These are phyloP conservation scores for Chrysoporthe cubensis DNA, from an alignment of 2,329 filamentous ascomycete genomes.

Conservation along the genomic window DNA sequence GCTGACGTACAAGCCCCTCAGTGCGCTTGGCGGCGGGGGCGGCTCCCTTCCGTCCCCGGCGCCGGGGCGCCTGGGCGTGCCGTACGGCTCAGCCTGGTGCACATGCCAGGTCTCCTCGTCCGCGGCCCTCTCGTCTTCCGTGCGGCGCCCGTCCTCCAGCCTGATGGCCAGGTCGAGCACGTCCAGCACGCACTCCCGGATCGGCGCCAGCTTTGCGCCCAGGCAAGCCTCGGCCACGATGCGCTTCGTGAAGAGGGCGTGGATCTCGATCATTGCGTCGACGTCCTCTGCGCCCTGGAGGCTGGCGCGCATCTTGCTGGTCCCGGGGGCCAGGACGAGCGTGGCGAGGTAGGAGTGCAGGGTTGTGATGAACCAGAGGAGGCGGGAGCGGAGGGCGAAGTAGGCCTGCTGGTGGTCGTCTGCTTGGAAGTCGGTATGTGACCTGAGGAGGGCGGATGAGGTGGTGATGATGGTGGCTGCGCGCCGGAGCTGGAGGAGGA, in stretches of 20 bases:
- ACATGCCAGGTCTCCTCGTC: conserved; percentile 30
- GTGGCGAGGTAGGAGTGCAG: conserved; percentile 77
- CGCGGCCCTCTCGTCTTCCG: conserved; percentile 43
- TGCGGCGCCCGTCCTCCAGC: conserved; percentile 64
- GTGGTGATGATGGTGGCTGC: conserved; percentile 70
- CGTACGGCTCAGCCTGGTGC: conserved; percentile 19
- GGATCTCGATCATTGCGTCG: conserved; percentile 77
- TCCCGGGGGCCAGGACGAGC: conserved; percentile 68
- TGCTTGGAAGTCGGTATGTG: conserved; percentile 47
- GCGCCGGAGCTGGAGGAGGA: conserved; percentile 78
- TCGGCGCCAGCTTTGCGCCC: conserved; percentile 67
- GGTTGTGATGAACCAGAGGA: conserved; percentile 78
- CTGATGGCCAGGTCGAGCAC: conserved; percentile 75
- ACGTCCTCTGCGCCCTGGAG: conserved; percentile 71
- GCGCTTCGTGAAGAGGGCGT: conserved; percentile 64
- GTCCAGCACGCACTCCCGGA: conserved; percentile 73
- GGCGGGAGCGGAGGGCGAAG: conserved; percentile 66
- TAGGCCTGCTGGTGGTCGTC: conserved; percentile 53
- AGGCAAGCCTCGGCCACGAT: conserved; percentile 73
- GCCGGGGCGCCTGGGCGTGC: conserved; percentile 15
- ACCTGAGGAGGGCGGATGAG: conserved; percentile 55
- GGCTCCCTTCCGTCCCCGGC: conserved; percentile 34
- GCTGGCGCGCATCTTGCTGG: conserved; percentile 56
- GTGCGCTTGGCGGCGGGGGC: conserved; percentile 31
- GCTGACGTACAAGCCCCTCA: conserved; percentile 31